phyloP scores from a whole-genome alignment of 1,284 basidiomycete species.

The Trametes pubescens region DNA sequence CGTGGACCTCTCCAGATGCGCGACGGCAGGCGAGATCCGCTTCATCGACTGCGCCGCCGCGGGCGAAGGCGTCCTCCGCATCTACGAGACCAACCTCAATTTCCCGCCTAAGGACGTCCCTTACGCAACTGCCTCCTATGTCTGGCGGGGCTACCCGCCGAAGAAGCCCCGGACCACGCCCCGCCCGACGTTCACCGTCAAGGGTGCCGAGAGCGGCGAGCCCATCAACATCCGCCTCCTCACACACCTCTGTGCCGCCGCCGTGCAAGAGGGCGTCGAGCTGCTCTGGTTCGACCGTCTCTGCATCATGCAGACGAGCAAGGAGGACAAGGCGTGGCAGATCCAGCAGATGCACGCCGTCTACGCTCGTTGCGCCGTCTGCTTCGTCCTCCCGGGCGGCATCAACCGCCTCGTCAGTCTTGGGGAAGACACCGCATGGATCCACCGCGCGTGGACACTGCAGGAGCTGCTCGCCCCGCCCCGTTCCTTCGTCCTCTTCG shows the following conservation, averaged over 20 bases:
- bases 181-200: conserved; percentile 19
- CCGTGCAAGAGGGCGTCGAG: conserved; percentile 14
- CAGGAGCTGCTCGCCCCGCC: conserved; percentile 27
- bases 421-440: conserved; percentile 30
- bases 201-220: conserved; percentile 24
- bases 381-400: conserved; percentile 29
- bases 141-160: conserved; percentile 24
- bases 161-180: not conserved
- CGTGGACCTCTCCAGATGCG: conserved; percentile 4
- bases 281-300: conserved; percentile 32
- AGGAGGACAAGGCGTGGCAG: conserved; percentile 32
- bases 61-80: not conserved
- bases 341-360: conserved; percentile 29
- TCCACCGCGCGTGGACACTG: conserved; percentile 31
- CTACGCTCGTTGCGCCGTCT: conserved; percentile 22
- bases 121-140: conserved; percentile 24
- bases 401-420: conserved; percentile 23
- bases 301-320: conserved; percentile 29
- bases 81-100: conserved; percentile 9
- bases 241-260: conserved; percentile 19
- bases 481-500: conserved; percentile 21
- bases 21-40: conserved; percentile 8
- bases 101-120: conserved; percentile 11
- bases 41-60: conserved; percentile 14
- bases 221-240: conserved; percentile 27